Percentiles rank a stretch among this genome's conserved stretches.
Evolutionary conservation across 768 basidiomycete genomes (phyloP).

Genomic region (Amanita pseudoporphyria): DNA sequence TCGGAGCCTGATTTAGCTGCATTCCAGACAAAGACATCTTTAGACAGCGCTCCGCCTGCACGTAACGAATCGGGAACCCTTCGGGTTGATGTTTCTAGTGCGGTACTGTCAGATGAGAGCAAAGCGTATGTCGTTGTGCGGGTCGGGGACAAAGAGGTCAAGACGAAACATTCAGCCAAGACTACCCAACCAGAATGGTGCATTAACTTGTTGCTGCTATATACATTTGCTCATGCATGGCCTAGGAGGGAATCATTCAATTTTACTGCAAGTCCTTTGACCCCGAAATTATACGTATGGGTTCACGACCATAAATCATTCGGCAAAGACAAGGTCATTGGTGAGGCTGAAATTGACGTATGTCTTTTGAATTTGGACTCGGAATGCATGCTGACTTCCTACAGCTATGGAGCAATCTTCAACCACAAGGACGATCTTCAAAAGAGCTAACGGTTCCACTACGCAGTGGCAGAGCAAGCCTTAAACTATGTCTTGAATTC

Average conservation of each 20-base stretch:
- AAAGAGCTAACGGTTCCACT: slow-evolving; percentile 68
- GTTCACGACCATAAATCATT: slow-evolving; percentile 84
- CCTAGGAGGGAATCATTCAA: slow-evolving; percentile 80
- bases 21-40: slow-evolving; percentile 23
- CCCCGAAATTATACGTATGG: slow-evolving; percentile 53
- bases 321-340: slow-evolving; percentile 82
- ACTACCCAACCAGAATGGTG: slow-evolving; percentile 79
- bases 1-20: slow-evolving; percentile 15
- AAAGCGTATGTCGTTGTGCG: slow-evolving; percentile 78
- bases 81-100: slow-evolving; percentile 62
- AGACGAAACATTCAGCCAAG: slow-evolving; percentile 78
- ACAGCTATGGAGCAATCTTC: slow-evolving; percentile 78
- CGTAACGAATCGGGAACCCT: slow-evolving; percentile 55
- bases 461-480: slow-evolving; percentile 45
- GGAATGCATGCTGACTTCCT: slow-evolving; percentile 10
- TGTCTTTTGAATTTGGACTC: slow-evolving; percentile 20
- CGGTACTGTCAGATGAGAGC: slow-evolving; percentile 50
- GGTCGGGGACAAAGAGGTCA: slow-evolving; percentile 73
- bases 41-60: slow-evolving; percentile 14
- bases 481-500: slow-evolving; percentile 68
- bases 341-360: slow-evolving; percentile 78
- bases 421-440: slow-evolving; percentile 37
- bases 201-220: slow-evolving; percentile 16
- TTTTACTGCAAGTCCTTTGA: slow-evolving; percentile 52
- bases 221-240: not conserved